Evolutionary conservation across 2,329 filamentous ascomycete genomes (phyloP).

Genomic region (Aspergillus chevalieri): DNA sequence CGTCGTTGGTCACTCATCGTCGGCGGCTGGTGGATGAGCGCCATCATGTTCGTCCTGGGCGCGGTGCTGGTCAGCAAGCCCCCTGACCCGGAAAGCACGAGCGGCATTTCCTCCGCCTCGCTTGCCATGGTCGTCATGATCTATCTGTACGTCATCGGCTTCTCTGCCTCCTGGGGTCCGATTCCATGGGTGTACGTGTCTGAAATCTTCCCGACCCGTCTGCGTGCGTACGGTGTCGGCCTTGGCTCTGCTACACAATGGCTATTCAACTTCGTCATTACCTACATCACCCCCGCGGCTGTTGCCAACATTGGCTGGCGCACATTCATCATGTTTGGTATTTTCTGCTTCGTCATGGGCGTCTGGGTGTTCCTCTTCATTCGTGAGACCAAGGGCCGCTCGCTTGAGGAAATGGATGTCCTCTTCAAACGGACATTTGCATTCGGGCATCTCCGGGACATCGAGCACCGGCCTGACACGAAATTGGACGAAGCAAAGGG

Average conservation of each 20-base stretch:
- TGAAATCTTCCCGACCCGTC: slow-evolving; percentile 35
- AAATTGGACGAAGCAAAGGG: no score
- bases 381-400: slow-evolving; percentile 35
- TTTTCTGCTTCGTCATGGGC: slow-evolving; percentile 33
- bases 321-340: slow-evolving; percentile 39
- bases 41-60: slow-evolving; percentile 38
- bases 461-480: background rate
- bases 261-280: slow-evolving; percentile 40
- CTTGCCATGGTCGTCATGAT: slow-evolving; percentile 43
- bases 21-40: slow-evolving; percentile 29
- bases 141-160: slow-evolving; percentile 34
- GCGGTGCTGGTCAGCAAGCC: slow-evolving; percentile 28
- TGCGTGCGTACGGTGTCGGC: slow-evolving; percentile 36
- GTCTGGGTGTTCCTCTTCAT: slow-evolving; percentile 31
- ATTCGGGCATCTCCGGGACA: background rate
- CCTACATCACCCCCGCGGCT: slow-evolving; percentile 35
- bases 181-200: slow-evolving; percentile 29
- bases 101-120: slow-evolving; percentile 24
- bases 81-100: slow-evolving; percentile 17
- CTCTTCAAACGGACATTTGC: slow-evolving; percentile 12
- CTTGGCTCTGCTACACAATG: slow-evolving; percentile 34
- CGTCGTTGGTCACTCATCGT: slow-evolving; percentile 29
- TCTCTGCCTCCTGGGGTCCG: slow-evolving; percentile 22
- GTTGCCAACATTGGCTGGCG: slow-evolving; percentile 34
- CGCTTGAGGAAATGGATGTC: slow-evolving; percentile 36